Percentiles rank a stretch among this genome's conserved stretches.
These are phyloP conservation scores for Paramecium octaurelia DNA, from an alignment of 73 alveolate genomes.

Conservation along the genomic window DNA sequence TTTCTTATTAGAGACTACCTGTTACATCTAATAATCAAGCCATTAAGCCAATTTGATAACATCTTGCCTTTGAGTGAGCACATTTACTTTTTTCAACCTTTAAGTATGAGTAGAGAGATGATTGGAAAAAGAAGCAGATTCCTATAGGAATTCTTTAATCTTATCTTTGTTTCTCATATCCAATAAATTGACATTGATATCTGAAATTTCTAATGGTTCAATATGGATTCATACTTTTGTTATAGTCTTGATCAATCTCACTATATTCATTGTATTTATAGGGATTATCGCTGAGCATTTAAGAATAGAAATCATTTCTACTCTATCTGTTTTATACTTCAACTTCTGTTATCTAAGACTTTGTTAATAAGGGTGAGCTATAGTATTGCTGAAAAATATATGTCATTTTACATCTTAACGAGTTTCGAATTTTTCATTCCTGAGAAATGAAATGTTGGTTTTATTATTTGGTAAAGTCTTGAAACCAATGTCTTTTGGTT, in stretches of 20 bases:
- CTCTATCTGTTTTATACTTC: background rate
- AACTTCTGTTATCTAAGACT: background rate
- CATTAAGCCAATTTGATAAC: constrained; percentile 39
- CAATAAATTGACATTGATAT: background rate
- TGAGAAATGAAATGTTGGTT: constrained; percentile 15
- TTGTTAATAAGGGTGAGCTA: constrained; percentile 22
- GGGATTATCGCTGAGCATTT: constrained; percentile 39
- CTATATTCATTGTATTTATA: background rate
- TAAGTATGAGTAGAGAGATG: background rate
- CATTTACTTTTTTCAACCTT: background rate
- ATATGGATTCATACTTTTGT: background rate
- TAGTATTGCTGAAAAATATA: background rate
- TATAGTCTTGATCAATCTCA: background rate
- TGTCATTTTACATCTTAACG: background rate
- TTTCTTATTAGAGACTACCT: background rate
- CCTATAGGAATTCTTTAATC: background rate
- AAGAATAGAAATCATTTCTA: constrained; percentile 32
- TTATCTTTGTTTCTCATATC: background rate
- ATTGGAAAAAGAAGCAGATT: constrained; percentile 2
- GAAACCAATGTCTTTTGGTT: background rate
- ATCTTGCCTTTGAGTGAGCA: background rate
- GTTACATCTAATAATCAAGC: background rate
- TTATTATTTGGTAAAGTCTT: background rate
- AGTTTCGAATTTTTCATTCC: background rate
- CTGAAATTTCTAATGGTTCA: background rate